Base-by-base conservation (phyloP, 768 basidiomycete genomes). In the Serendipita indica region DNA sequence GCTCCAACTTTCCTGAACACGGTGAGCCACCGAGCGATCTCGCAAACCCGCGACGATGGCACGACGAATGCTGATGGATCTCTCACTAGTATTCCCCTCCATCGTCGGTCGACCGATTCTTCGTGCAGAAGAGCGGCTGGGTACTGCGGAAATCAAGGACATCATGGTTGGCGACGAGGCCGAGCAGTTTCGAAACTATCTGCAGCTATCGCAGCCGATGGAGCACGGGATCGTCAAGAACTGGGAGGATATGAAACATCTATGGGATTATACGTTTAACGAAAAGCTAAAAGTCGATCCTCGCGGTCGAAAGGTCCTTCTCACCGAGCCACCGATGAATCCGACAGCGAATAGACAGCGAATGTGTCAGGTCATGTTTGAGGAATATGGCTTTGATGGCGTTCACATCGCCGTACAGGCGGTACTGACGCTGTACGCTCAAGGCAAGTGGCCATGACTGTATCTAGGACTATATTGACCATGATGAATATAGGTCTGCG, bases 261-360 rank as follows among this genome's bases (percentile, higher is more conserved):
- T 98, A 16, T 99, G 96, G 96, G 83, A 99, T 70, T 98, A 97
- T 72, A 99, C 96, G 0, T 99, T 99, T 69, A 75, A 89, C 65
- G 91, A 96, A 75, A 98, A 98, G 73, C 80, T 99, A 64, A 79
- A 82, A 67, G 76, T 97, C 62, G 84, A 97, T 66, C 84, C 93
- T 39, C 74, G 75, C 25, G 96, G 90, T 0, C 76, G 80, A 62
- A 99, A 97, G 73, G 79, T 99, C 35, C 71, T 99, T 62, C 77
- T 99, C 65, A 99, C 96, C 0, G 96, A 99, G 71, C 96, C 96
- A 14, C 96, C 96, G 28, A 98, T 98, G 96, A 98, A 99, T 72
- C 96, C 96, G 2, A 89, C 84, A 68, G 84, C 72, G 63, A 98
- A 99, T 71, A 72, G 96, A 66, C 84, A 92, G 70, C 75, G 79